Conservation (phyloP, 140 eudicot genomes). For the Cichorium intybus region DNA sequence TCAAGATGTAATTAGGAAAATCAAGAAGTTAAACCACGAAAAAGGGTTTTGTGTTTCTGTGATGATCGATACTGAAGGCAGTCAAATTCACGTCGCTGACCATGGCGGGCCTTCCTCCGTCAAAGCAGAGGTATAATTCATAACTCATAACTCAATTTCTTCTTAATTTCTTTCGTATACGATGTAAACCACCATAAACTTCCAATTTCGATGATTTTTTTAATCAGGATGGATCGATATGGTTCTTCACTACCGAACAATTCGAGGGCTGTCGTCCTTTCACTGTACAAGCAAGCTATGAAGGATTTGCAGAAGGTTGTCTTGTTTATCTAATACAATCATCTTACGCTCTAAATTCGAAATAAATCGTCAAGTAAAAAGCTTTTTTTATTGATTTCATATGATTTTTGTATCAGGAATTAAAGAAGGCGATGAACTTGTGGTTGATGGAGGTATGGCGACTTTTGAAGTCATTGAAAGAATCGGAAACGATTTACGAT, state of each 20-base stretch:
- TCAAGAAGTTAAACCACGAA: slow-evolving; percentile 70
- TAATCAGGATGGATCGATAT: slow-evolving; percentile 68
- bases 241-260: slow-evolving; percentile 59
- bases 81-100: slow-evolving; percentile 67
- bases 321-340: neutral
- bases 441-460: slow-evolving; percentile 88
- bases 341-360: neutral
- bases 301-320: slow-evolving; percentile 75
- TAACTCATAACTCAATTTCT: too few relatives aligned
- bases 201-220: slow-evolving; percentile 14
- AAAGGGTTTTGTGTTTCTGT: slow-evolving; percentile 80
- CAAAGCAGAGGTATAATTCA: slow-evolving; percentile 72
- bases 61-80: slow-evolving; percentile 86
- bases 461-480: slow-evolving; percentile 61
- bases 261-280: slow-evolving; percentile 63
- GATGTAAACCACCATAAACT: neutral
- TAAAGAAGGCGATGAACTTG: slow-evolving; percentile 60
- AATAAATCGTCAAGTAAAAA: neutral
- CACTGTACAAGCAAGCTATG: slow-evolving; percentile 63
- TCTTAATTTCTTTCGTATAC: neutral
- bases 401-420: slow-evolving; percentile 36
- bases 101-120: slow-evolving; percentile 72
- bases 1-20: slow-evolving; percentile 58
- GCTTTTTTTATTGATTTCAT: neutral
- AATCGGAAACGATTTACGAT: slow-evolving; percentile 52